These are phyloP conservation scores for Zarea fungicola DNA, from an alignment of 2,329 filamentous ascomycete genomes.

Conservation along the genomic window DNA sequence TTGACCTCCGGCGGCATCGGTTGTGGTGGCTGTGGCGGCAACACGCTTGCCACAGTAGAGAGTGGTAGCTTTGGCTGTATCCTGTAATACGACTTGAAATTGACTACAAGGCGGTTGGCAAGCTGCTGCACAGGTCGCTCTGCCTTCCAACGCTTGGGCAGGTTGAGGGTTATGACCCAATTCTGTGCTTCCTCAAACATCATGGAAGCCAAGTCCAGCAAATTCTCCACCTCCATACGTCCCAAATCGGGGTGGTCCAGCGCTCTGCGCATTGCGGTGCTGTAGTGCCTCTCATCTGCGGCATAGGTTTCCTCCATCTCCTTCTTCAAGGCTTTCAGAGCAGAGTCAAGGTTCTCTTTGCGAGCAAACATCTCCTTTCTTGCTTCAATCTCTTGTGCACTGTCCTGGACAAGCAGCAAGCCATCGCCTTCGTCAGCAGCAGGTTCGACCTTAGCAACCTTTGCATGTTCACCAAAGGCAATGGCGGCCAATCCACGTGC, in stretches of 20 bases:
- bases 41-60: conserved; percentile 37
- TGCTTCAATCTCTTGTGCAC: conserved; percentile 49
- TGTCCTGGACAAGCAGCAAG: conserved; percentile 38
- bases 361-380: conserved; percentile 58
- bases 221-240: conserved; percentile 35
- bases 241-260: conserved; percentile 35
- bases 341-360: conserved; percentile 56
- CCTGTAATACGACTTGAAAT: conserved; percentile 22
- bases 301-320: conserved; percentile 40
- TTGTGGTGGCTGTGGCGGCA: conserved; percentile 20
- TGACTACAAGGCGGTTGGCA: conserved; percentile 29
- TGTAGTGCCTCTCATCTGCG: conserved; percentile 33
- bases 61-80: conserved; percentile 7
- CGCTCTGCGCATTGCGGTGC: conserved; percentile 39
- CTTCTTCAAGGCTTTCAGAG: conserved; percentile 39
- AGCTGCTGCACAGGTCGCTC: conserved; percentile 31
- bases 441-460: conserved; percentile 36
- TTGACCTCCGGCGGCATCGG: conserved; percentile 18
- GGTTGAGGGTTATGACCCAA: conserved; percentile 36
- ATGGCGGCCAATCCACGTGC: conserved; percentile 56
- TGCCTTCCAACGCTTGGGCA: conserved; percentile 38
- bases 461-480: conserved; percentile 56
- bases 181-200: conserved; percentile 41
- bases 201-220: conserved; percentile 40
- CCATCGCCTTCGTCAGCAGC: conserved; percentile 32